Percentiles rank a stretch among this genome's conserved stretches.
Evolutionary conservation across 2,329 filamentous ascomycete genomes (phyloP).

Genomic region (Fulvia fulva): DNA sequence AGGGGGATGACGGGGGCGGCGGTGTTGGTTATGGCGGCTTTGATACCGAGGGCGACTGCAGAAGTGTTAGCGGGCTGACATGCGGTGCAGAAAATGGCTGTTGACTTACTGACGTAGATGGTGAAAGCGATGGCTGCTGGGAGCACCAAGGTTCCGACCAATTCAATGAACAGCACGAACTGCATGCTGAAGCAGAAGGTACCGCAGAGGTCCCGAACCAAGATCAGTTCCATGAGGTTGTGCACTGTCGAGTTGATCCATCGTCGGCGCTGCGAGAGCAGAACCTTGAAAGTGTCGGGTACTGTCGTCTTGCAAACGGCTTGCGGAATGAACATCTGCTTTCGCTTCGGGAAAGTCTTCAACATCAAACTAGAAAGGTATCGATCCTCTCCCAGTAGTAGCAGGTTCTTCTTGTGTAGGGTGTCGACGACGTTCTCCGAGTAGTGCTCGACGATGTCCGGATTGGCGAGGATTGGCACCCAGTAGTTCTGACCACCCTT

Average conservation of each 20-base stretch:
- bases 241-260: conserved; percentile 99
- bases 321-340: conserved; percentile 97
- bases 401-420: conserved; percentile 92
- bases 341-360: conserved; percentile 96
- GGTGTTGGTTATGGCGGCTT: conserved; percentile 53
- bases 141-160: conserved; percentile 89
- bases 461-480: conserved; percentile 97
- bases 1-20: conserved; percentile 81
- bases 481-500: conserved; percentile 99
- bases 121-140: conserved; percentile 97
- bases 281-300: conserved; percentile 84
- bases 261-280: conserved; percentile 88
- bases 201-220: conserved; percentile 92
- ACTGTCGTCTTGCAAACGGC: conserved; percentile 98
- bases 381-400: conserved; percentile 88
- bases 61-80: conserved; percentile 2
- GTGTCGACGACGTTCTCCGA: conserved; percentile 99
- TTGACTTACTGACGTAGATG: conserved; percentile 79
- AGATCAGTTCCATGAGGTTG: conserved; percentile 94
- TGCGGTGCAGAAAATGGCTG: background rate
- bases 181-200: conserved; percentile 99
- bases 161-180: conserved; percentile 93
- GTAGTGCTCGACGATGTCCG: conserved; percentile 97
- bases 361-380: conserved; percentile 97
- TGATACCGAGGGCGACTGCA: conserved; percentile 78